Base-by-base conservation (phyloP, 208 protist genomes). In the Lotmaria passim region DNA sequence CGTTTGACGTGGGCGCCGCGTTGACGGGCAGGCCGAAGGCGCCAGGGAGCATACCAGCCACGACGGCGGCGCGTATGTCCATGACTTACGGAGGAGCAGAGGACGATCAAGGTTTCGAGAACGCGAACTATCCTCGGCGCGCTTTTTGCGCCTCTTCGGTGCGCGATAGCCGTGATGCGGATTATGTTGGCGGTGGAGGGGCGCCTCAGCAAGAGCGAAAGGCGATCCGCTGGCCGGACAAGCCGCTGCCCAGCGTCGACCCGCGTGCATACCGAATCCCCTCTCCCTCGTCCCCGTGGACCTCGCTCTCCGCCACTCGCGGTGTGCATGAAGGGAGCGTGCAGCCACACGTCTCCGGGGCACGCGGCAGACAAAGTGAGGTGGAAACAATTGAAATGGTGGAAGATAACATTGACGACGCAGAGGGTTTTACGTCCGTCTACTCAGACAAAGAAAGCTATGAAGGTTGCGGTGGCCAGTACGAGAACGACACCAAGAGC, bases 1-100 rank as follows among this genome's bases (percentile, higher is more conserved):
- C 73, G 11, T 80, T 85, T 50, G 69, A 63, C 33, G 23, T 48
- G 15, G 57, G 21, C 43, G n/a, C 28, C 23, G 41, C 30, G 10
- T 44, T 28, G 6, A 39, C 41, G 26, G n/a, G 57, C 43, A 23
- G 36, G 58, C 24, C 59, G 41, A 39, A 39, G 28, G 3, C 33
- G 38, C 2, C 15, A 5, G 31, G 10, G 6, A 33, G 8, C 26
- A 15, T 11, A 1, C 44, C 44, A 2, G 21, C 31, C 17, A 64
- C 59, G 4, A 21, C 12, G n/a, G 15, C 44, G 1, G 41, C 59
- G 3, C 44, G 36, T 4, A 26, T n/a, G 28, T 47, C 33, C 12
- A n/a, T n/a, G 17, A 15, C 2, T 6, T 30, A 38, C 24, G 14
- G 36, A 28, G 34, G 34, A 38, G 7, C 0, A 21, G n/a, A n/a